Evolutionary conservation across 2,329 filamentous ascomycete species (phyloP).

Genomic region (Sporothrix globosa): DNA sequence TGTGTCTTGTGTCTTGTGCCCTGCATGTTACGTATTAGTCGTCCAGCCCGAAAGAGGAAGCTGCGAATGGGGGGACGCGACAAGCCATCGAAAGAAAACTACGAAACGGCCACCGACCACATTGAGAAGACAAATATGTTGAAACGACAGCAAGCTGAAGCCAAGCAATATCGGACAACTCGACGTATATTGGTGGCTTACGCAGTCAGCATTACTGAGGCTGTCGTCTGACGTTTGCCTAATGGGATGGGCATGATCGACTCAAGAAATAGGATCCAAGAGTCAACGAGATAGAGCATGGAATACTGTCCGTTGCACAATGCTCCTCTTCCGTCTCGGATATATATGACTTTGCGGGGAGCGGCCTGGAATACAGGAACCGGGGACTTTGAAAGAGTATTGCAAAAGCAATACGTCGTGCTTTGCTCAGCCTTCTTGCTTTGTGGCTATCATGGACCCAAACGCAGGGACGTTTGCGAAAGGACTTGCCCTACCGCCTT

Average conservation of each 20-base stretch:
- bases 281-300: not conserved
- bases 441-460: not conserved
- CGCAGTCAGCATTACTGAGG: constrained; percentile 13
- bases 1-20: too few relatives aligned
- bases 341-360: not conserved
- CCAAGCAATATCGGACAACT: not conserved
- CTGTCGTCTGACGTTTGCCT: not conserved
- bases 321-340: not conserved
- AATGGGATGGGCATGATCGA: not conserved
- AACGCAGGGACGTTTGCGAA: not conserved
- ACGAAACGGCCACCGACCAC: not conserved
- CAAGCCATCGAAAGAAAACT: not conserved
- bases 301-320: not conserved
- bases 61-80: constrained; percentile 9
- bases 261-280: not conserved
- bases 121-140: not conserved
- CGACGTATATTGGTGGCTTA: not conserved
- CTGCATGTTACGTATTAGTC: not conserved
- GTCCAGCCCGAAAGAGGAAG: constrained; percentile 9
- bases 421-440: not conserved
- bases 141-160: not conserved
- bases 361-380: not conserved
- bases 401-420: not conserved
- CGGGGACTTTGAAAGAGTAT: not conserved
- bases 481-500: constrained; percentile 1